phyloP scores from a whole-genome alignment of 441 rosid genomes.

The Adansonia rubrostipa region DNA sequence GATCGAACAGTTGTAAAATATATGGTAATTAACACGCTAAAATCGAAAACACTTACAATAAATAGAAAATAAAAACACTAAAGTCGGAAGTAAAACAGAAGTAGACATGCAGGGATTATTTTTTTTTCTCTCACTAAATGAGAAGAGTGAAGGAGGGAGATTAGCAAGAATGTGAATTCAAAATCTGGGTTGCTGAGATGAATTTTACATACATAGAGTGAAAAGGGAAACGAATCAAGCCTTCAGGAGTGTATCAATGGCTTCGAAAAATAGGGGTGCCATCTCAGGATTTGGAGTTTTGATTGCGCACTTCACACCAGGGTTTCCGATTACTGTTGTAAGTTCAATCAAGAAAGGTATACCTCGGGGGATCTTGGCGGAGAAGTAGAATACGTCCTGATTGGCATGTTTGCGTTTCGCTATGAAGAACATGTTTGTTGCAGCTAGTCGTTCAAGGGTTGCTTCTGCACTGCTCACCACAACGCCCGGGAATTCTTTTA shows the following conservation, averaged over 20 bases:
- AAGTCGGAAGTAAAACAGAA: conserved; percentile 17
- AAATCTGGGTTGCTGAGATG: conserved; percentile 34
- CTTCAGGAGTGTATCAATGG: conserved; percentile 72
- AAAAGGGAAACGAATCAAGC: conserved; percentile 37
- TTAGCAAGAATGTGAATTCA: conserved; percentile 24
- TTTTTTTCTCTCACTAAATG: no score
- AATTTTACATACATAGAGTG: conserved; percentile 42
- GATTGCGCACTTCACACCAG: conserved; percentile 87
- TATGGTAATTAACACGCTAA: conserved; percentile 16
- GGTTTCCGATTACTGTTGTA: conserved; percentile 68
- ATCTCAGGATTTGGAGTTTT: conserved; percentile 91
- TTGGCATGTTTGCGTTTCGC: conserved; percentile 93
- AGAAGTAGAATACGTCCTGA: conserved; percentile 92
- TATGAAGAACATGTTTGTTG: conserved; percentile 81
- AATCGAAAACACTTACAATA: not conserved
- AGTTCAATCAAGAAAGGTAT: conserved; percentile 82
- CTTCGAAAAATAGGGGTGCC: conserved; percentile 89
- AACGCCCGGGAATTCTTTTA: conserved; percentile 71
- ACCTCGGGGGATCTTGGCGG: conserved; percentile 76
- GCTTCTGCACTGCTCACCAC: conserved; percentile 64
- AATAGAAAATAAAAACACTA: not conserved
- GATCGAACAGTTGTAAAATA: conserved; percentile 3
- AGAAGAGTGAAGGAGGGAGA: not conserved
- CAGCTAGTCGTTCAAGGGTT: conserved; percentile 65
- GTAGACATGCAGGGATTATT: not conserved